Percentiles rank a stretch among this genome's conserved stretches.
Evolutionary conservation across 768 basidiomycete genomes (phyloP).

Genomic region (Kwoniella dejecticola): DNA sequence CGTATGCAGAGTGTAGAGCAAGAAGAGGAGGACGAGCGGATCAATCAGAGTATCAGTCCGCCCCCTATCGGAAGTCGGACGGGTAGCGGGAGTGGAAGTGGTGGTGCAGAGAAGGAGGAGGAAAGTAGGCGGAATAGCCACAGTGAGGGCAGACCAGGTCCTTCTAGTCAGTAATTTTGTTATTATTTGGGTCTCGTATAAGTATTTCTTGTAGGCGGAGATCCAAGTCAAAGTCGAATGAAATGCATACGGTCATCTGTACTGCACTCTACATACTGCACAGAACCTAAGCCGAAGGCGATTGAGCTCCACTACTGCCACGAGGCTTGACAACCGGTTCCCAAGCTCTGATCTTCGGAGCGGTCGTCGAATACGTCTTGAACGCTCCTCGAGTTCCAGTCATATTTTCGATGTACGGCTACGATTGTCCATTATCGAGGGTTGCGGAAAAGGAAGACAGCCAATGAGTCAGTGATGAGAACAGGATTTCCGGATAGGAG

Average conservation of each 20-base stretch:
- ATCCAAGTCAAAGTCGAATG: too few species aligned
- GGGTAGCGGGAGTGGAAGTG: background rate
- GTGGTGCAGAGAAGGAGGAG: background rate
- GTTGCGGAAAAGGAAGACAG: too few species aligned
- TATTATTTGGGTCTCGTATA: background rate
- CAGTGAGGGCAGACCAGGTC: background rate
- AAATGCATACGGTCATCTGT: background rate
- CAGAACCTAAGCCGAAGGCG: background rate
- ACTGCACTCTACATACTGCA: background rate
- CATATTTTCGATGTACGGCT: constrained; percentile 85
- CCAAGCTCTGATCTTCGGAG: constrained; percentile 81
- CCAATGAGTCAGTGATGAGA: too few species aligned
- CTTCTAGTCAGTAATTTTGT: background rate
- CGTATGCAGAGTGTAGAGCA: constrained; percentile 25
- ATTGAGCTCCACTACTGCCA: background rate
- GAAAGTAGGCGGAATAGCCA: background rate
- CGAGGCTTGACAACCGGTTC: constrained; percentile 61
- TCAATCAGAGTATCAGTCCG: background rate
- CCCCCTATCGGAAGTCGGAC: background rate
- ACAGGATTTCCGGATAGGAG: too few species aligned
- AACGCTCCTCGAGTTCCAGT: constrained; percentile 92
- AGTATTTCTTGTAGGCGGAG: too few species aligned
- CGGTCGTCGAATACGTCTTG: constrained; percentile 81
- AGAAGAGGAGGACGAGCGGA: background rate
- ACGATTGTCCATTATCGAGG: too few species aligned